Evolutionary conservation across 176 grass and related monocot genomes (phyloP), one percentile per base, ranked within the genome.

Genomic region (Chloris gayana): DNA sequence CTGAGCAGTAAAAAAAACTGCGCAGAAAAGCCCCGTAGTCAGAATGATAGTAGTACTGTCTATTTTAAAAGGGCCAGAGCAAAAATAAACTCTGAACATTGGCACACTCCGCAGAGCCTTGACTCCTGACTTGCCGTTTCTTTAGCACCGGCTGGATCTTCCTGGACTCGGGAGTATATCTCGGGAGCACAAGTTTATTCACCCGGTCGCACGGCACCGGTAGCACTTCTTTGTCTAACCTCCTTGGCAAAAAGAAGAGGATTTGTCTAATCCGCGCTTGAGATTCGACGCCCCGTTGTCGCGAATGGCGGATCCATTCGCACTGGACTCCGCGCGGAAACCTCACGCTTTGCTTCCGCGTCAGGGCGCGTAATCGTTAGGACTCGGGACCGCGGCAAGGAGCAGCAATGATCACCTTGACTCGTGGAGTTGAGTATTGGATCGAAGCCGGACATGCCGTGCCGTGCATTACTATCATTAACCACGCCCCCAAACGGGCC

Each of bases 321-420:
- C 45, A 10, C 63, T 38, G 45, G 45, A 39, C 35, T 75, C 26
- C 62, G 45, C 32, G 32, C 21, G 22, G 22, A 19, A 10, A 22
- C 77, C 32, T 49, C 49, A 58, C 49, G 77, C 77, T 42, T 2
- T 80, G 78, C 39, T 37, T 69, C 78, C 65, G 78, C 70, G 70
- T 59, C 62, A 79, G 32, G 63, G 76, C 21, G 72, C 51, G 46
- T 33, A 14, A 67, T 51, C 18, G 17, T 37, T 37, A 37, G 1
- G 19, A 17, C 18, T 22, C 6, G 27, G 75, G 62, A 78, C 61
- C 61, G 19, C 49, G 19, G 18, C 29, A 49, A 26, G 33, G 15
- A 25, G 11, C 44, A 53, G 27, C 24, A 70, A 70, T 70, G 34
- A 69, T 59, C 47, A 12, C 14, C 17, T 45, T n/a, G n/a, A n/a